Evolutionary conservation across 371 early-diverging fungal species (phyloP), one percentile per base, ranked within the genome.

Genomic region (Coemansia sp.): DNA sequence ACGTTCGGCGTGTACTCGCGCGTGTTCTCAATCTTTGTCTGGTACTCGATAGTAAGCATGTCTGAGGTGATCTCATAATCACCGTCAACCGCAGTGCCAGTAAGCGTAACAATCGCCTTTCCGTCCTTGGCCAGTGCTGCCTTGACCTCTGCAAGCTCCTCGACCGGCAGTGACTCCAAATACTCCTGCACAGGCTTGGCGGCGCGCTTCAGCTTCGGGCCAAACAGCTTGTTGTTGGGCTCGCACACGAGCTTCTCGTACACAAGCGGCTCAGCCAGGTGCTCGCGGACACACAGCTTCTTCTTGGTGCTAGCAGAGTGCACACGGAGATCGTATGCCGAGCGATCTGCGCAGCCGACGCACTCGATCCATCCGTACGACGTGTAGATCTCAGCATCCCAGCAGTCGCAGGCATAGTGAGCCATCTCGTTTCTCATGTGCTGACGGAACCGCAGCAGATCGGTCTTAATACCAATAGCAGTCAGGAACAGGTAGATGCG

Each of bases 351-450:
- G 83, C 99, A 99, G 58, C 99, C 99, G 65, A 99, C 99, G 82
- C 99, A 99, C 84, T 99, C 99, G 81, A 99, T 93, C 99, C 99
- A 99, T 62, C 99, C 99, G 85, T 90, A 84, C 18, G 80, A 69
- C 70, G 88, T 91, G 69, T 91, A 82, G 77, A 97, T 96, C 83
- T 98, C 98, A 59, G 97, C 97, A 82, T 98, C 98, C 97, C 97
- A 98, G 86, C 99, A 99, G 85, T 98, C 99, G 82, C 91, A 91
- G 16, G 99, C 99, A 80, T 99, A 99, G 86, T 99, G 99, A 33
- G 99, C 99, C 99, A 99, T 99, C 86, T 99, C 99, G 84, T 99
- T 99, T 53, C 87, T 85, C 92, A 99, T 93, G 83, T 99, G 99
- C 84, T 99, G 99, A 80, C 99, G 91, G 90, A 99, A 97, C 54